Conservation (phyloP, 371 early-diverging fungal genomes). For the Rhizopus sp. region DNA sequence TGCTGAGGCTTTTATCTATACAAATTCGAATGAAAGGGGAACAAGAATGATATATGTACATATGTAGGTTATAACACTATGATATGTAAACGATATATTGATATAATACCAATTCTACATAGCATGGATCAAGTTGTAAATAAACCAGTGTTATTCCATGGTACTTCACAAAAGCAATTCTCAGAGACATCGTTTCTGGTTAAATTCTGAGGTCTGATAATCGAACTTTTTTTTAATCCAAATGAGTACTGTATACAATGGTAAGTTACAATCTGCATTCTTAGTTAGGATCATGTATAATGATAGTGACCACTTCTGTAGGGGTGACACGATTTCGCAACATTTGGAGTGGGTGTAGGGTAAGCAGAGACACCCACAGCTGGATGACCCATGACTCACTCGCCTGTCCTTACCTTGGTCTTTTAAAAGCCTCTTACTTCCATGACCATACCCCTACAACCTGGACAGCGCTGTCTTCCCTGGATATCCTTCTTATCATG, state of each 20-base stretch:
- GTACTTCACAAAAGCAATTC: conserved; percentile 10
- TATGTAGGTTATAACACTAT: conserved; percentile 24
- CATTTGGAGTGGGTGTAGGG: too few species aligned
- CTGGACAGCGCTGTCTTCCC: too few species aligned
- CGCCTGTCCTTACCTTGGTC: too few species aligned
- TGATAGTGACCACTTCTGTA: conserved; percentile 14
- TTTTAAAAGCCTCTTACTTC: too few species aligned
- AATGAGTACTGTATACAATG: conserved; percentile 22
- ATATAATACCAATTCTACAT: conserved; percentile 10
- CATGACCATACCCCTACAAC: too few species aligned
- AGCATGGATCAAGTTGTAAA: conserved; percentile 15
- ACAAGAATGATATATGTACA: conserved; percentile 16
- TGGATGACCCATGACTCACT: too few species aligned
- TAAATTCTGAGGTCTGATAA: conserved; percentile 20
- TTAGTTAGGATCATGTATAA: conserved; percentile 11
- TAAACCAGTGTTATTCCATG: conserved; percentile 16
- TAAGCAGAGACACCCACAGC: too few species aligned
- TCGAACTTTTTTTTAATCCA: conserved; percentile 18
- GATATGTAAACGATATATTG: conserved; percentile 12
- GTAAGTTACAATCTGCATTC: conserved; percentile 16
- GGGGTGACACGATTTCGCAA: conserved; percentile 16
- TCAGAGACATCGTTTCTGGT: conserved; percentile 17
- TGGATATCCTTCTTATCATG: too few species aligned
- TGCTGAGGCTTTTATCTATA: conserved; percentile 9
- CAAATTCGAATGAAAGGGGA: conserved; percentile 8